Base-by-base conservation (phyloP, 306 rosid genomes). In the Corylus americana region DNA sequence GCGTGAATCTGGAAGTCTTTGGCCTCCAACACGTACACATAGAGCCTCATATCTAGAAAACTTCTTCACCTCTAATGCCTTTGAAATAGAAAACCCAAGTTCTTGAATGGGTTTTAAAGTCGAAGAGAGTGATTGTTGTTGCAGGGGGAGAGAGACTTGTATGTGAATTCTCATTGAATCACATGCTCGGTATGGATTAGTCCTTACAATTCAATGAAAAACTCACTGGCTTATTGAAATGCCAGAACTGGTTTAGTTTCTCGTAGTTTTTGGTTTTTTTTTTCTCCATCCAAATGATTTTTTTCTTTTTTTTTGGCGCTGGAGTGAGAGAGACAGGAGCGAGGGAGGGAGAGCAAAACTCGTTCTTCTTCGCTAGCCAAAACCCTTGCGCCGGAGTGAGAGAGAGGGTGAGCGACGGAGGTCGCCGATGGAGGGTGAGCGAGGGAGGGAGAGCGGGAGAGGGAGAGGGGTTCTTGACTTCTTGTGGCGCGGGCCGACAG, bases 21-120 rank as follows among this genome's bases (percentile, higher is more conserved):
- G 25, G 90, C 98, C 79, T 94, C 97, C 77, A 91, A 81, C 39
- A 91, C 91, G 75, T 88, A 89, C 50, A 91, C 98, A 75, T 80
- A 85, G 8, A 94, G 80, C 87, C 75, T 94, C 89, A 87, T 89
- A 20, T 17, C 29, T 62, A 81, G 67, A 74, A 70, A 54, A 8
- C 42, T 57, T 22, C 25, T 22, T 31, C 44, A 27, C 45, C 20
- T 62, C 58, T 2, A 13, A 16, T 61, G n/a, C 74, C 57, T 48
- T 49, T 47, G 42, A 44, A 20, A 2, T 61, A 18, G 0, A 14
- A 74, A 68, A 25, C 6, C 25, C 31, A n/a, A 27, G 17, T 57
- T 12, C 74, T 47, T 39, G 50, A 82, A 78, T 67, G 81, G 82
- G 86, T 45, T 77, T 71, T 27, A 50, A 71, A 16, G 67, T 45